These are phyloP conservation scores for Elongisporangium prolatum DNA, from an alignment of 352 stramenopile genomes.

Conservation along the genomic window DNA sequence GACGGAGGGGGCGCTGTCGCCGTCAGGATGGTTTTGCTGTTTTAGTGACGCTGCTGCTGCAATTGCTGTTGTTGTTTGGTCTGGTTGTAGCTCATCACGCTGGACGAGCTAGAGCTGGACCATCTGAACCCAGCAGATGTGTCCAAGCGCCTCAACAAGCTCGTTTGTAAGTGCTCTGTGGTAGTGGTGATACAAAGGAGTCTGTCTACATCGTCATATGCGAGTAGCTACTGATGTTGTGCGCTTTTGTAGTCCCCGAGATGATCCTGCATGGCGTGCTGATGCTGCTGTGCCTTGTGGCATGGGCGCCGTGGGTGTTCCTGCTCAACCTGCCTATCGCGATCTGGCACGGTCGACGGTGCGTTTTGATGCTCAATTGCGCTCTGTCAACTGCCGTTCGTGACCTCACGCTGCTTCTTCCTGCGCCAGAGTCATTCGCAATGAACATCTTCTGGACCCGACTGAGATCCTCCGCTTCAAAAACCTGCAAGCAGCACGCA, in stretches of 20 bases:
- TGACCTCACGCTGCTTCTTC: background rate
- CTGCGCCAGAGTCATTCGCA: conserved; percentile 47
- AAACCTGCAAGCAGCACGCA: conserved; percentile 69
- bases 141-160: conserved; percentile 76
- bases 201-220: background rate
- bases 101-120: conserved; percentile 84
- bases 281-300: conserved; percentile 65
- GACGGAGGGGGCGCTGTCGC: background rate
- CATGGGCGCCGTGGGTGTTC: conserved; percentile 73
- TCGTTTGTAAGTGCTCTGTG: conserved; percentile 54
- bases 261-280: conserved; percentile 78
- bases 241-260: conserved; percentile 51
- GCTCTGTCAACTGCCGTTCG: background rate
- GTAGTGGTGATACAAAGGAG: background rate
- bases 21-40: background rate
- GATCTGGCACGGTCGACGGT: conserved; percentile 72
- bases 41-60: background rate
- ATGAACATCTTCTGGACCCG: conserved; percentile 80
- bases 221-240: conserved; percentile 5
- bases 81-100: conserved; percentile 56
- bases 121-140: conserved; percentile 86
- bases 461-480: conserved; percentile 88
- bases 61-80: conserved; percentile 3
- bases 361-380: background rate
- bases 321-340: conserved; percentile 78